Evolutionary conservation across 2,329 filamentous ascomycete genomes (phyloP).

Genomic region (Alternaria ventricosa): DNA sequence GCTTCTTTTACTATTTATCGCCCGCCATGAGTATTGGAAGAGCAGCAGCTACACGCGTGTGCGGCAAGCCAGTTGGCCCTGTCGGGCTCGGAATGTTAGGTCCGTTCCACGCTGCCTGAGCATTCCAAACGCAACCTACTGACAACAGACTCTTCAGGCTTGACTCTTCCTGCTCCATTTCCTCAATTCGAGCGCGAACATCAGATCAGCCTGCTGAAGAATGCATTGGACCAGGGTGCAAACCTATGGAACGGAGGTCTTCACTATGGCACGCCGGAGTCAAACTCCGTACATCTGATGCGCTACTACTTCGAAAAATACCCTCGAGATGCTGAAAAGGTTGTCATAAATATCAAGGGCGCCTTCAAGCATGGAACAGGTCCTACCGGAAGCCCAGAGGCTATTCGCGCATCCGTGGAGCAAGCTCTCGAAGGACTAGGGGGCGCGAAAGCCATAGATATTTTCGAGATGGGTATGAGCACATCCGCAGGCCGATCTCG

Average conservation of each 20-base stretch:
- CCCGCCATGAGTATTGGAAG: not conserved
- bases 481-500: not conserved
- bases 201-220: slow-evolving; percentile 46
- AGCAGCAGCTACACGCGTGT: not conserved
- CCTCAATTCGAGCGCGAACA: slow-evolving; percentile 14
- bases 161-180: not conserved
- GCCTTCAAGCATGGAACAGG: not conserved
- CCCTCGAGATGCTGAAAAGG: slow-evolving; percentile 53
- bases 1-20: not conserved
- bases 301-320: slow-evolving; percentile 56
- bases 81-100: slow-evolving; percentile 7
- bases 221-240: slow-evolving; percentile 42
- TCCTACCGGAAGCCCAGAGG: not conserved
- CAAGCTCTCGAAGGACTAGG: not conserved
- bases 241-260: slow-evolving; percentile 55
- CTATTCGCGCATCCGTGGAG: not conserved
- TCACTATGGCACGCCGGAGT: slow-evolving; percentile 50
- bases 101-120: not conserved
- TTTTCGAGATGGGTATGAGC: not conserved
- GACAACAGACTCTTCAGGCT: not conserved
- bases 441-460: not conserved
- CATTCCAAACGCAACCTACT: not conserved
- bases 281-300: slow-evolving; percentile 53
- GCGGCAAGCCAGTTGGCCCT: slow-evolving; percentile 2
- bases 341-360: slow-evolving; percentile 45